Evolutionary conservation across 305 asterid species (phyloP), one percentile per base, ranked within the genome.

Genomic region (Andrographis paniculata): DNA sequence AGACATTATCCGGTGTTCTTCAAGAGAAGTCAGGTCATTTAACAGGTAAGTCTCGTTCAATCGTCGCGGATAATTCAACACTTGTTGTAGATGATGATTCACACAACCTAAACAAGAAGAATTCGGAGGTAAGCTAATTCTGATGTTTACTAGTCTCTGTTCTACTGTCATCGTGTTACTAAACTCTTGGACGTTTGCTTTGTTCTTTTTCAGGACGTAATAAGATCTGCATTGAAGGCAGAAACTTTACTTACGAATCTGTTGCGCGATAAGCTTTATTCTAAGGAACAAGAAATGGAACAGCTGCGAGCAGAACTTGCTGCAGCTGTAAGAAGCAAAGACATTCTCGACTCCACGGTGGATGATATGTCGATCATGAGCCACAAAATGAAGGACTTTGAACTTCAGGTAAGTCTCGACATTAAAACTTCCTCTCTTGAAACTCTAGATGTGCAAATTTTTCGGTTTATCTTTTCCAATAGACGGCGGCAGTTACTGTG

Each of bases 271-370:
- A 92, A 82, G 64, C 95, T 92, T 52, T 84, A 79, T 61, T 70
- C 92, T 17, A 78, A 76, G 65, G 97, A 84, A 63, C 68, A 72
- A 44, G 92, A 80, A 17, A 59, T 75, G 47, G 97, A 92, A 62
- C 97, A 82, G 70, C 75, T 84, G 64, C 84, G 76, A 62, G 87
- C 97, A 60, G 99, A 92, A 68, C 77, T 92, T 54, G 97, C 97
- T 54, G 80, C 95, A 52, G 77, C 83, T 14, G 72, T 92, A 48
- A 74, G 95, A 64, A 82, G 91, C 52, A 76, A 75, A 22, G 97
- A 92, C 35, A 64, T 82, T 45, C 91, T 84, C 58, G 79, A 76
- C 67, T 75, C 88, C 62, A 83, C 92, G 15, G 21, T 69, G 53
- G 97, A 92, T 69, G 73, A 71, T 44, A 71, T 77, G 60, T 77